These are phyloP conservation scores for Amanita phalloides DNA, from an alignment of 768 basidiomycete species.

Conservation along the genomic window DNA sequence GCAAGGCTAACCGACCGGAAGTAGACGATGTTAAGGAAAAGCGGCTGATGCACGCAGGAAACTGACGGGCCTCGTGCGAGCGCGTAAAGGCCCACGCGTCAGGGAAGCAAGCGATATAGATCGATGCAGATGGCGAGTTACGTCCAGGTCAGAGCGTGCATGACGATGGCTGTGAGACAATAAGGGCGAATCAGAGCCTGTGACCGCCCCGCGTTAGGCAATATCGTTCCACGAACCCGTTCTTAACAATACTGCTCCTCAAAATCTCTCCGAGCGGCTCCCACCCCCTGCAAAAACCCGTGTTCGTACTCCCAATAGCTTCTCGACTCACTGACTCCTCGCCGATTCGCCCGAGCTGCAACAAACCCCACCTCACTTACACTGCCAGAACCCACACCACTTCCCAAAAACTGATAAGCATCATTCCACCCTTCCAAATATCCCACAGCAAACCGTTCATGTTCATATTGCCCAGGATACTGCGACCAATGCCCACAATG, in stretches of 20 bases:
- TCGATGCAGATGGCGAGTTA: background rate
- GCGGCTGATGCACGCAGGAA: slow-evolving; percentile 4
- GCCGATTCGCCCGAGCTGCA: slow-evolving; percentile 42
- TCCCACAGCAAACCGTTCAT: slow-evolving; percentile 57
- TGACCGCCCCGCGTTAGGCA: background rate
- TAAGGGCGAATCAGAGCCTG: too few relatives aligned
- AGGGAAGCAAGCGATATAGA: background rate
- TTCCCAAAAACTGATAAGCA: slow-evolving; percentile 43
- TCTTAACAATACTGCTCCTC: slow-evolving; percentile 16
- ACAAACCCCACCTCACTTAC: slow-evolving; percentile 56
- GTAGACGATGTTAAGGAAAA: slow-evolving; percentile 6
- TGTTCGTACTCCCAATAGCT: slow-evolving; percentile 66
- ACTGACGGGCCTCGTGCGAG: background rate
- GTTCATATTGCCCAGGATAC: slow-evolving; percentile 49
- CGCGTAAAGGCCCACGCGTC: slow-evolving; percentile 4
- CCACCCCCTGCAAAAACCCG: slow-evolving; percentile 48
- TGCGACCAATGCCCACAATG: slow-evolving; percentile 33
- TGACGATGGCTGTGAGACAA: too few relatives aligned
- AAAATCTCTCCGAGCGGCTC: slow-evolving; percentile 30
- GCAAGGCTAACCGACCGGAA: slow-evolving; percentile 10
- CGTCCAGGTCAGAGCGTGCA: too few relatives aligned
- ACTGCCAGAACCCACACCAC: slow-evolving; percentile 8
- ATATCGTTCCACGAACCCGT: background rate
- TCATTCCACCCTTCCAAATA: slow-evolving; percentile 68
- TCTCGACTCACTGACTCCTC: slow-evolving; percentile 32